phyloP scores from a whole-genome alignment of 768 basidiomycete species.

The Leccinellum rugosiceps region DNA sequence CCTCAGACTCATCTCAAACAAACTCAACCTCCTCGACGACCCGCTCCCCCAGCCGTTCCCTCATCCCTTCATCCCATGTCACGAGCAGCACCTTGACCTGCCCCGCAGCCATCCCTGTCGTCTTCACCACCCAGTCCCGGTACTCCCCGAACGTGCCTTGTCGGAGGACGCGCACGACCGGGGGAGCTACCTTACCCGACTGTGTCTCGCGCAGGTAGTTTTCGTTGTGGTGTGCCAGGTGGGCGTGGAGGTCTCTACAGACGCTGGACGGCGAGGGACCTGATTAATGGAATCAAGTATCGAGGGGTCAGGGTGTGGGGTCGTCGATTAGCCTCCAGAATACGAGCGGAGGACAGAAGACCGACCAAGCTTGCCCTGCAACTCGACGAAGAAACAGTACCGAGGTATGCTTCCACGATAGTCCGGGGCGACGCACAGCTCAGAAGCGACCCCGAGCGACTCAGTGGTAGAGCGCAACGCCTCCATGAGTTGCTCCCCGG shows the following conservation, averaged over 20 bases:
- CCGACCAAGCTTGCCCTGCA: slow-evolving; percentile 7
- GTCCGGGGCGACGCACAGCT: slow-evolving; percentile 20
- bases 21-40: slow-evolving; percentile 14
- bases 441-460: slow-evolving; percentile 19
- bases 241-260: slow-evolving; percentile 4
- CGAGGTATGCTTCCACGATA: slow-evolving; percentile 14
- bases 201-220: slow-evolving; percentile 15
- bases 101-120: slow-evolving; percentile 13
- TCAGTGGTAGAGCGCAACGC: slow-evolving; percentile 13
- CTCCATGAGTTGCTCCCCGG: slow-evolving; percentile 18
- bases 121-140: slow-evolving; percentile 18
- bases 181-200: slow-evolving; percentile 5
- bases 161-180: slow-evolving; percentile 14
- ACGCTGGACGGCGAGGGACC: slow-evolving; percentile 1
- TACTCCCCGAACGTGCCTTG: slow-evolving; percentile 21
- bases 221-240: slow-evolving; percentile 12
- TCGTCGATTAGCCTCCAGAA: neutral
- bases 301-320: too few species aligned
- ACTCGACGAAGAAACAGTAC: slow-evolving; percentile 22
- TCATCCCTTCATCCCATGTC: slow-evolving; percentile 9
- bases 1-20: too few species aligned
- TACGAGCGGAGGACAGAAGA: neutral
- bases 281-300: neutral
- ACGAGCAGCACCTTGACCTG: slow-evolving; percentile 23
- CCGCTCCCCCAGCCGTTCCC: slow-evolving; percentile 14